These are phyloP conservation scores for Mucor piriformis DNA, from an alignment of 371 early-diverging fungal species.

Conservation along the genomic window DNA sequence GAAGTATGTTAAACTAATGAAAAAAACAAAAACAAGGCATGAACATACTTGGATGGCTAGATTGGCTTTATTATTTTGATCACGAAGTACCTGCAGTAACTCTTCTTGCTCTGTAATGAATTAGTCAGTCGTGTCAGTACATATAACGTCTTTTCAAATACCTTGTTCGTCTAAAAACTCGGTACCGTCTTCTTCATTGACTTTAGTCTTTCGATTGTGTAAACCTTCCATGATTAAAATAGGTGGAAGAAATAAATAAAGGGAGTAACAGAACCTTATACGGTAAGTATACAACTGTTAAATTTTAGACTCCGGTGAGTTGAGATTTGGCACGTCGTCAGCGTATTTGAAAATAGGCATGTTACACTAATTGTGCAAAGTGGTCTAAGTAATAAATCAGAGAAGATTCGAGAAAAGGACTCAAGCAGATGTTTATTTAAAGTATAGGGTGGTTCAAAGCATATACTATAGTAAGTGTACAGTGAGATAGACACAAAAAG, in stretches of 20 bases:
- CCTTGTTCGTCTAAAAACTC: slow-evolving; percentile 47
- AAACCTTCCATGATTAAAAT: slow-evolving; percentile 16
- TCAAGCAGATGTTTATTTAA: too few relatives aligned
- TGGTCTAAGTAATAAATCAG: too few relatives aligned
- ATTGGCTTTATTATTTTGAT: slow-evolving; percentile 39
- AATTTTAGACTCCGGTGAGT: too few relatives aligned
- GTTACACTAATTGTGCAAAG: too few relatives aligned
- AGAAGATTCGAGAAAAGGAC: too few relatives aligned
- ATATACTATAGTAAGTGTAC: too few relatives aligned
- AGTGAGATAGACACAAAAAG: too few relatives aligned
- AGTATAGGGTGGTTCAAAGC: too few relatives aligned
- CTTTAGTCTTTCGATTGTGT: slow-evolving; percentile 1
- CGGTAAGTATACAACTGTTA: too few relatives aligned
- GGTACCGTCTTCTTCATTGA: slow-evolving; percentile 28
- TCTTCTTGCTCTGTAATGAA: slow-evolving; percentile 36
- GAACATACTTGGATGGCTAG: slow-evolving; percentile 30
- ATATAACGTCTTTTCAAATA: not conserved
- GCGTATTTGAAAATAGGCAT: too few relatives aligned
- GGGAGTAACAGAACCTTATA: too few relatives aligned
- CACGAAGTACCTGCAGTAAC: slow-evolving; percentile 34
- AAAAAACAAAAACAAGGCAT: not conserved
- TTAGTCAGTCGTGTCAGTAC: not conserved
- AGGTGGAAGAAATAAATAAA: not conserved
- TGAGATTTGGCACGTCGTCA: too few relatives aligned
- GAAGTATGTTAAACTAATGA: not conserved